Evolutionary conservation across 495 filamentous ascomycete species (phyloP), one percentile per base, ranked within the genome.

Genomic region (Neurospora sp.): DNA sequence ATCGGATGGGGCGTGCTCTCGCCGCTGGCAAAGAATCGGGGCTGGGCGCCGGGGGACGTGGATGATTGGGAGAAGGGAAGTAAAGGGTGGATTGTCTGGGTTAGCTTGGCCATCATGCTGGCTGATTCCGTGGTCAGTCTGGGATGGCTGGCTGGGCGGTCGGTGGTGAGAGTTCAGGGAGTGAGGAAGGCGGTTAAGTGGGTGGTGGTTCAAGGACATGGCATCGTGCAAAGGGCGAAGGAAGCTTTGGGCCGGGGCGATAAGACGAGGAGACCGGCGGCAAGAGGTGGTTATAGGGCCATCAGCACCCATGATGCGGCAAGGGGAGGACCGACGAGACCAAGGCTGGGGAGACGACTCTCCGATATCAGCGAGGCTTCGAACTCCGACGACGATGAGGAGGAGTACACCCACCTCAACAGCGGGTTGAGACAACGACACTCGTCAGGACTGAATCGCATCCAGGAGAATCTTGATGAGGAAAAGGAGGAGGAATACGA

Each of bases 41-140:
- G 92, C 11, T 99, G 96, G 96, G 96, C 96, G 18, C 92, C 94
- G 1, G 96, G 94, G 0, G 85, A 88, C 1, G 93, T 98, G 1
- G 82, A 89, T 37, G 92, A 96, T 78, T 99, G 96, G 96, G 90
- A 91, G 72, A 88, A 84, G 40, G 96, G 96, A 8, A 96, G 92
- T 79, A 97, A 98, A 84, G 96, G 95, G 27, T 99, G 96, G 96
- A 97, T 99, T 73, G 92, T 98, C 0, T 99, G 96, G 96, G 84
- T 95, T 2, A 95, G 92, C 72, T 82, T 99, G 39, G 93, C 96
- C 1, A 96, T 99, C 75, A 99, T 99, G 96, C 88, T 99, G 74
- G 91, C 93, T 9, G 96, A 99, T 82, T 92, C 94, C 3, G 83
- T 98, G 5, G 87, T 98, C 71, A 97, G 92, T 76, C 87, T 99